Evolutionary conservation across 495 filamentous ascomycete genomes (phyloP).

Genomic region (Haplographium delicatum): DNA sequence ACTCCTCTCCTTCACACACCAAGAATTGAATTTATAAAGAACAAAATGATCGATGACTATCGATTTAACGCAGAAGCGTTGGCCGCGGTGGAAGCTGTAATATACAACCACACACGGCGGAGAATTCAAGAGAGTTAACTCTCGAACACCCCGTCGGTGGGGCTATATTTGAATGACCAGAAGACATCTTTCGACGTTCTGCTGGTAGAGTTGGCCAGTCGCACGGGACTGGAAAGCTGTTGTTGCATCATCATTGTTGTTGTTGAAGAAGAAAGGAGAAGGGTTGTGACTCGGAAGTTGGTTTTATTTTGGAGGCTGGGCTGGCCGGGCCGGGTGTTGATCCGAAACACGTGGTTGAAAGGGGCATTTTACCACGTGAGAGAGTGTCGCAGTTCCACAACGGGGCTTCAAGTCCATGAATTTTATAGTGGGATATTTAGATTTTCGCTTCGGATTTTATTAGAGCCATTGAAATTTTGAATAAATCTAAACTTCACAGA

Average conservation of each 20-base stretch:
- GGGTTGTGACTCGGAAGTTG: slow-evolving; percentile 6
- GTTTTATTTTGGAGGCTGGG: slow-evolving; percentile 1
- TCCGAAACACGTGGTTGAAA: slow-evolving; percentile 1
- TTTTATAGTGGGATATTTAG: too few species aligned
- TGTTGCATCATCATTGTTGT: slow-evolving; percentile 23
- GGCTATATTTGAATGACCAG: slow-evolving; percentile 51
- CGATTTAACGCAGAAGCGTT: slow-evolving; percentile 22
- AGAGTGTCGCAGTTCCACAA: too few species aligned
- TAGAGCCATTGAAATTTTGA: too few species aligned
- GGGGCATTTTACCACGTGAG: too few species aligned
- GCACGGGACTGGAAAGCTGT: slow-evolving; percentile 30
- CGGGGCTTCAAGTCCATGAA: too few species aligned
- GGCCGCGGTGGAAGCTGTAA: slow-evolving; percentile 25
- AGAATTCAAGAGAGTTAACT: slow-evolving; percentile 42
- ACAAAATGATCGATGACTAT: slow-evolving; percentile 15
- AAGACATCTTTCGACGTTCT: slow-evolving; percentile 35
- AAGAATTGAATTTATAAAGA: slow-evolving; percentile 17
- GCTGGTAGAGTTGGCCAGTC: slow-evolving; percentile 27
- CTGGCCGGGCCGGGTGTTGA: slow-evolving; percentile 1
- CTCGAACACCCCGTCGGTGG: slow-evolving; percentile 65
- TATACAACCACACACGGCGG: slow-evolving; percentile 33
- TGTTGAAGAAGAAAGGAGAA: slow-evolving; percentile 18
- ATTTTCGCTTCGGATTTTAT: too few species aligned
- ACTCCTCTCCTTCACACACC: slow-evolving; percentile 7
- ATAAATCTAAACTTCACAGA: too few species aligned